phyloP scores from a whole-genome alignment of 345 rosid genomes.

The Dimocarpus longan region DNA sequence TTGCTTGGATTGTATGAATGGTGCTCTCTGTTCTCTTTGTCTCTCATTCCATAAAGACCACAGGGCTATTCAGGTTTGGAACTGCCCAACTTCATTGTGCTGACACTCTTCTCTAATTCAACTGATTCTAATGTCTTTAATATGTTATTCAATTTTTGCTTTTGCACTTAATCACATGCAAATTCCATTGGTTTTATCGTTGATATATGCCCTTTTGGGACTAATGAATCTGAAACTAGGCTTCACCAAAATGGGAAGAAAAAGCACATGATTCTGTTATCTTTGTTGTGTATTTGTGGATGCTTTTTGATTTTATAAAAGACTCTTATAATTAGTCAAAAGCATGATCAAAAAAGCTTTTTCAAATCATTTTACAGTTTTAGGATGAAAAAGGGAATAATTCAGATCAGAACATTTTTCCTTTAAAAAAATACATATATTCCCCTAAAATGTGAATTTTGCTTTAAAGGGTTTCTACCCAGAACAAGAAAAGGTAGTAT shows the following conservation, averaged over 20 bases:
- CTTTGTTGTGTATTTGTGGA: neutral
- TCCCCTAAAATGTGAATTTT: neutral
- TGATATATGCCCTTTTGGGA: conserved; percentile 22
- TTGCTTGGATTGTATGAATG: conserved; percentile 61
- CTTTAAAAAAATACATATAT: too few species aligned
- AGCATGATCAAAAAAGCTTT: too few species aligned
- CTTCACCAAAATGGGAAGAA: neutral
- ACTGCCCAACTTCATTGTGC: too few species aligned
- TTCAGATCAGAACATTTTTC: too few species aligned
- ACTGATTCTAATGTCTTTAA: conserved; percentile 1
- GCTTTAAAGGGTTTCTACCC: neutral
- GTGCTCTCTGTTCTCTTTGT: conserved; percentile 61
- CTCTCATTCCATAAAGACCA: conserved; percentile 58
- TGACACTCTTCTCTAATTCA: neutral
- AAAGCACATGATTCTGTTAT: neutral
- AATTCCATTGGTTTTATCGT: conserved; percentile 26
- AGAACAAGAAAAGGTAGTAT: neutral
- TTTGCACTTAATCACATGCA: too few species aligned
- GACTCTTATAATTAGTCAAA: neutral
- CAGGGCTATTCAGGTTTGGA: conserved; percentile 52
- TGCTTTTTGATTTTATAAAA: neutral
- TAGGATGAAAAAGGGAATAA: too few species aligned
- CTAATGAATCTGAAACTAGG: neutral
- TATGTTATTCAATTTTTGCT: neutral
- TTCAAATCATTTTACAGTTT: too few species aligned